A percentile compares a stretch with the other conserved stretches of the same genome.
Conservation (phyloP, 2,329 filamentous ascomycete genomes). For the Fusarium metavorans region DNA sequence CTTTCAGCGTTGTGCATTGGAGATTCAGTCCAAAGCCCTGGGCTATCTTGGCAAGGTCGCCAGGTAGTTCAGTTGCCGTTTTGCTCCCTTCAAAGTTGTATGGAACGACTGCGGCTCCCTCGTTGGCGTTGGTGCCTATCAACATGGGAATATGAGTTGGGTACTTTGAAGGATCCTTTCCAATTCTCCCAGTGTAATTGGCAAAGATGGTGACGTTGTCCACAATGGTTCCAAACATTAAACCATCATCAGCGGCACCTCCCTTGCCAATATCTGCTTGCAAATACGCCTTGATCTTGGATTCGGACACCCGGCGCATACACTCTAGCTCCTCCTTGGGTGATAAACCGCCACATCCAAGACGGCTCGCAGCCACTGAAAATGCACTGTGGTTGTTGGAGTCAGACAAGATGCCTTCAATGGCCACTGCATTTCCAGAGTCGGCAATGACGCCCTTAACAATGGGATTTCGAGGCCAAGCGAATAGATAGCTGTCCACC, state of each 20-base stretch:
- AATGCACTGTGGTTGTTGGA: slow-evolving; percentile 22
- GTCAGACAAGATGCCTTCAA: slow-evolving; percentile 12
- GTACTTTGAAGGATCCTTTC: background rate
- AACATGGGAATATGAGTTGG: slow-evolving; percentile 9
- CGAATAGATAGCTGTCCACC: slow-evolving; percentile 31
- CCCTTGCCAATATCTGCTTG: slow-evolving; percentile 23
- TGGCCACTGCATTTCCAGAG: slow-evolving; percentile 31
- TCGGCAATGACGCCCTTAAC: slow-evolving; percentile 32
- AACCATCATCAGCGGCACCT: slow-evolving; percentile 29
- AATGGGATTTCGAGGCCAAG: slow-evolving; percentile 25
- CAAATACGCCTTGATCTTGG: slow-evolving; percentile 19
- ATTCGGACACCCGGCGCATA: slow-evolving; percentile 17
- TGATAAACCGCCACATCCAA: slow-evolving; percentile 6
- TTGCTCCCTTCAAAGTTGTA: slow-evolving; percentile 23
- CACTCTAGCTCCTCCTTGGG: slow-evolving; percentile 16
- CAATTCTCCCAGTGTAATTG: slow-evolving; percentile 19
- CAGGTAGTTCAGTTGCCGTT: slow-evolving; percentile 25
- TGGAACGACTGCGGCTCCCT: slow-evolving; percentile 30
- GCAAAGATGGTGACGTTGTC: slow-evolving; percentile 29
- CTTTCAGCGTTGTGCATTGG: slow-evolving; percentile 29
- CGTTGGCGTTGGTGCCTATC: slow-evolving; percentile 34
- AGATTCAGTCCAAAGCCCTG: slow-evolving; percentile 22
- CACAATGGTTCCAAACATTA: slow-evolving; percentile 12
- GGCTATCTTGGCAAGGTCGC: slow-evolving; percentile 1
- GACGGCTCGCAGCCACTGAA: slow-evolving; percentile 5